A percentile compares a stretch with the other conserved stretches of the same genome.
phyloP scores from a whole-genome alignment of 208 protist species.

The Trypanosoma melophagium region DNA sequence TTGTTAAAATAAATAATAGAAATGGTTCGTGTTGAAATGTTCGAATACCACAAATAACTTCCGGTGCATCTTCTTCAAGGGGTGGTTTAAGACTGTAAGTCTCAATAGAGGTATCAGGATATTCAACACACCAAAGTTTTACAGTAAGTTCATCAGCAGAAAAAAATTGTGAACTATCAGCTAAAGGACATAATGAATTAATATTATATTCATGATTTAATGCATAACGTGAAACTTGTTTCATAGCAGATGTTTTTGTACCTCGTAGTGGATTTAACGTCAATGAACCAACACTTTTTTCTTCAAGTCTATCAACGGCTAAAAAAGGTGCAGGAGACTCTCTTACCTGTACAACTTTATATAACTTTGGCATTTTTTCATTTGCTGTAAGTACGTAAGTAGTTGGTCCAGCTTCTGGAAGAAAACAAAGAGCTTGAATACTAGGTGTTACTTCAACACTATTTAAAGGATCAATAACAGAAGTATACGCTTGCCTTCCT shows the following conservation, averaged over 20 bases:
- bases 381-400: slow-evolving; percentile 81
- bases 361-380: slow-evolving; percentile 85
- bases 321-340: slow-evolving; percentile 61
- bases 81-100: slow-evolving; percentile 65
- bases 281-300: slow-evolving; percentile 39
- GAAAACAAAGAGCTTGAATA: slow-evolving; percentile 72
- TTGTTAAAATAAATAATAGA: slow-evolving; percentile 81
- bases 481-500: slow-evolving; percentile 71
- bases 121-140: slow-evolving; percentile 87
- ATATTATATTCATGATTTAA: slow-evolving; percentile 88
- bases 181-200: slow-evolving; percentile 70
- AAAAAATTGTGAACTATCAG: slow-evolving; percentile 77
- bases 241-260: slow-evolving; percentile 54
- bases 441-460: slow-evolving; percentile 78
- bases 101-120: slow-evolving; percentile 83
- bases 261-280: slow-evolving; percentile 36
- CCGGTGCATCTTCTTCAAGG: slow-evolving; percentile 50
- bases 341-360: slow-evolving; percentile 71
- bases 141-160: slow-evolving; percentile 83
- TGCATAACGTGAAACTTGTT: slow-evolving; percentile 69
- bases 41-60: slow-evolving; percentile 62
- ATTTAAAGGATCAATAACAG: slow-evolving; percentile 86
- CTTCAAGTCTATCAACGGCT: slow-evolving; percentile 66
- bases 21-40: slow-evolving; percentile 81
- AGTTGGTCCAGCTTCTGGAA: slow-evolving; percentile 58